A percentile compares a stretch with the other conserved stretches of the same genome.
These are phyloP conservation scores for Giardia muris DNA, from an alignment of 208 protist species.

Conservation along the genomic window DNA sequence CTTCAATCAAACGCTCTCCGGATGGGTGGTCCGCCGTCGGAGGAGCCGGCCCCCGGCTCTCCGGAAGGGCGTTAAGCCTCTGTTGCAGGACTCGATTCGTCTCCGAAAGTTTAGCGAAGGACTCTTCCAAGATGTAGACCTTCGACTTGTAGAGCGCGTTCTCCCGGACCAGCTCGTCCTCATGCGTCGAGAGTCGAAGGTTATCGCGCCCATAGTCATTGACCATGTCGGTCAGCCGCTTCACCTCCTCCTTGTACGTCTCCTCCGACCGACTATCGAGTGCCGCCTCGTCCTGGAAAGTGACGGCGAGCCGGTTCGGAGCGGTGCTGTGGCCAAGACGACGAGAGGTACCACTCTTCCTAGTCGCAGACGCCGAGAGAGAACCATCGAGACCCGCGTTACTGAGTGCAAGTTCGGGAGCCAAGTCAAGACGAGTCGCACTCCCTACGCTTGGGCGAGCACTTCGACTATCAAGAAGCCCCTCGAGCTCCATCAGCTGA, in stretches of 20 bases:
- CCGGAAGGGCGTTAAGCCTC: not conserved
- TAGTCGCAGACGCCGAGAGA: no score
- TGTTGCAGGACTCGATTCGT: not conserved
- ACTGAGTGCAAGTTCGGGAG: not conserved
- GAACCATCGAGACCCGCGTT: not conserved
- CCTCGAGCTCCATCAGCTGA: not conserved
- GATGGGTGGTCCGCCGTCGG: no score
- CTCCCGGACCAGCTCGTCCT: not conserved
- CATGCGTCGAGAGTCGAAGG: not conserved
- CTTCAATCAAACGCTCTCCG: no score
- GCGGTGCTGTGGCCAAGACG: not conserved
- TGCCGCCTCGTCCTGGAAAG: not conserved
- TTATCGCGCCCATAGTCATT: not conserved
- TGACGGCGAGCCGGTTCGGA: not conserved
- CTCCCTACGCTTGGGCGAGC: not conserved
- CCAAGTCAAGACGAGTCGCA: not conserved
- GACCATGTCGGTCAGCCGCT: not conserved
- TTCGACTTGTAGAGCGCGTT: not conserved
- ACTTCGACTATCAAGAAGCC: no score
- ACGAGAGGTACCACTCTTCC: no score
- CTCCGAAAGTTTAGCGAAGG: not conserved
- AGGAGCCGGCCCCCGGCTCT: no score
- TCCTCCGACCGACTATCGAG: not conserved
- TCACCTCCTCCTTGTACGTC: not conserved
- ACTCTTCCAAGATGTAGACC: not conserved